Conservation (phyloP, 257 asterid species). For the Solanum pimpinellifolium region DNA sequence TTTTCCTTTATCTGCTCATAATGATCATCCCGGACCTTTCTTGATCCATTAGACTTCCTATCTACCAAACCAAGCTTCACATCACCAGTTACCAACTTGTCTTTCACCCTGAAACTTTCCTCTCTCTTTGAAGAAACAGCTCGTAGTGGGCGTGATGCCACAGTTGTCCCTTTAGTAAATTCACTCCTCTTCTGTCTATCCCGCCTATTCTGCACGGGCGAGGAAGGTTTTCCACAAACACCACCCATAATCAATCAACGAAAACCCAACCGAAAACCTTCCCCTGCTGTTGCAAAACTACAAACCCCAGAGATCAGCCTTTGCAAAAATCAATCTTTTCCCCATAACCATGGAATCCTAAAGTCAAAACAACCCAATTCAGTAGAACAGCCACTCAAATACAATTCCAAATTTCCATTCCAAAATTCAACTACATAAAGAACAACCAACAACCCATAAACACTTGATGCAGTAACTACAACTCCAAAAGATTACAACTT, state of each 20-base stretch:
- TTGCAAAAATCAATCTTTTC: conserved; percentile 2
- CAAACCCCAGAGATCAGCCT: conserved; percentile 3
- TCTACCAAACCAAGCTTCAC: conserved; percentile 41
- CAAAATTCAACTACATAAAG: neutral
- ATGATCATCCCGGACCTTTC: conserved; percentile 66
- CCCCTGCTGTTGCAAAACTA: conserved; percentile 14
- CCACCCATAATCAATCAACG: conserved; percentile 59
- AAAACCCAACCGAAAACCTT: conserved; percentile 1
- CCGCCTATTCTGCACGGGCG: conserved; percentile 33
- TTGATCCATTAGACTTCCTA: conserved; percentile 45
- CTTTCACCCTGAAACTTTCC: conserved; percentile 43
- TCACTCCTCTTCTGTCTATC: conserved; percentile 56
- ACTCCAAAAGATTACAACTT: neutral
- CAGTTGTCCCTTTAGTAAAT: conserved; percentile 33
- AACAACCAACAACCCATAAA: neutral
- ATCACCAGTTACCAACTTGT: conserved; percentile 32
- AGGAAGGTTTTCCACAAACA: conserved; percentile 67
- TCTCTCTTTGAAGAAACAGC: conserved; percentile 43
- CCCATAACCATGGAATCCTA: conserved; percentile 6
- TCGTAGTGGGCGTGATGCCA: conserved; percentile 31
- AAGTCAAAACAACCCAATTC: conserved; percentile 3
- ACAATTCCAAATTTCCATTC: neutral
- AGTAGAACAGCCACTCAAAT: neutral
- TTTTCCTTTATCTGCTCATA: conserved; percentile 33
- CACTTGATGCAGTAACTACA: neutral